Conservation (phyloP, 129 eudicot species). For the Saposhnikovia divaricata region DNA sequence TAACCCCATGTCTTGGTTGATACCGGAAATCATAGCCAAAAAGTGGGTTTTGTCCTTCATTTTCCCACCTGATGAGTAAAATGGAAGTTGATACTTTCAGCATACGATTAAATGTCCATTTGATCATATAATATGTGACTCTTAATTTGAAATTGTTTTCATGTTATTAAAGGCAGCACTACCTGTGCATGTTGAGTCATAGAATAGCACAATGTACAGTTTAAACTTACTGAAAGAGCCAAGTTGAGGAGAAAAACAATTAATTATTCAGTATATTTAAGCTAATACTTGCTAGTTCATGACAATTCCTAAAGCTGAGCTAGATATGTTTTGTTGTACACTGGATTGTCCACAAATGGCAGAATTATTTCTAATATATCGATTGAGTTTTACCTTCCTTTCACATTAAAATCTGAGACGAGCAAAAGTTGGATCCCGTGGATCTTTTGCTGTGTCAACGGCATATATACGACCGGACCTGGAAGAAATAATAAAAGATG, state of each 20-base stretch:
- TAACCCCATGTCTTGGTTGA: conserved; percentile 79
- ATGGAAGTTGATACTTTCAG: neutral
- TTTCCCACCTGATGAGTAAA: conserved; percentile 61
- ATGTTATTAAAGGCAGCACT: neutral
- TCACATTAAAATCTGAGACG: conserved; percentile 85
- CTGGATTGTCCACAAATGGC: neutral
- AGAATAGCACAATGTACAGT: too few relatives aligned
- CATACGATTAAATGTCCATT: neutral
- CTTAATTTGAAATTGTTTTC: too few relatives aligned
- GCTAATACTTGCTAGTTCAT: neutral
- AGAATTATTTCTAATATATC: too few relatives aligned
- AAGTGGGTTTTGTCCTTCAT: conserved; percentile 82
- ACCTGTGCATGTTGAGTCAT: neutral
- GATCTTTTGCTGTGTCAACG: conserved; percentile 66
- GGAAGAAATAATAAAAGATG: conserved; percentile 11
- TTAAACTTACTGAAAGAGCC: neutral
- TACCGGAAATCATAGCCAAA: conserved; percentile 91
- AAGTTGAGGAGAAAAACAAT: neutral
- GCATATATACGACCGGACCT: conserved; percentile 93
- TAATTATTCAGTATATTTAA: neutral
- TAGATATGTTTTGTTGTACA: neutral
- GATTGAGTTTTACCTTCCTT: conserved; percentile 70
- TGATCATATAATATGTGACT: neutral
- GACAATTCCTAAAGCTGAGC: neutral
- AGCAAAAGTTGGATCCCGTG: conserved; percentile 81